Conservation (phyloP, 495 filamentous ascomycete genomes). For the Trichoderma virens region DNA sequence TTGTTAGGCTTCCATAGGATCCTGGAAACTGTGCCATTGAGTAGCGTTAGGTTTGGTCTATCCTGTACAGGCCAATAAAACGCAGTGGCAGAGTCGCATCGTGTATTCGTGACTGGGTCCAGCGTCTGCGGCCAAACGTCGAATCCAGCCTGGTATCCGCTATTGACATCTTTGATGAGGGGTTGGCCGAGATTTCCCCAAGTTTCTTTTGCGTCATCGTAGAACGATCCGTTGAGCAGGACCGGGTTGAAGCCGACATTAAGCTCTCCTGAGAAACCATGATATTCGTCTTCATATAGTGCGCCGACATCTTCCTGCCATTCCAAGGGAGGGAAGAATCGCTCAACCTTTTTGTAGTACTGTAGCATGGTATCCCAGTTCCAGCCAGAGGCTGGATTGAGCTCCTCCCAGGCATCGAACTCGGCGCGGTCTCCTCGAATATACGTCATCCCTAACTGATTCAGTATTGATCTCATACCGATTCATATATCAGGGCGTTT, state of each 20-base stretch:
- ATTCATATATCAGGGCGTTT: too few species aligned
- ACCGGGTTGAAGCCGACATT: constrained; percentile 40
- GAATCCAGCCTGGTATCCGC: constrained; percentile 33
- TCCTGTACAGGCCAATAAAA: constrained; percentile 39
- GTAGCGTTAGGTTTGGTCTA: constrained; percentile 25
- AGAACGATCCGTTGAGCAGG: constrained; percentile 23
- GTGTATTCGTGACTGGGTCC: constrained; percentile 23
- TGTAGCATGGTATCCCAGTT: constrained; percentile 37
- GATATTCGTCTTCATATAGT: constrained; percentile 36
- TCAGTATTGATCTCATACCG: not conserved
- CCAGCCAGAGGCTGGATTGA: constrained; percentile 55
- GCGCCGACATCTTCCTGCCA: constrained; percentile 34
- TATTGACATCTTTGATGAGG: constrained; percentile 32
- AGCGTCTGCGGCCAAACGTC: constrained; percentile 32
- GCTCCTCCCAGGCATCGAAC: too few species aligned
- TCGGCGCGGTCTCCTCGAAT: constrained; percentile 45
- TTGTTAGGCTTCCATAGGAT: constrained; percentile 22
- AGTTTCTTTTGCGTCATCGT: constrained; percentile 21
- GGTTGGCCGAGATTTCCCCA: constrained; percentile 29
- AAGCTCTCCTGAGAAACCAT: constrained; percentile 39
- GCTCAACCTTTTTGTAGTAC: constrained; percentile 37
- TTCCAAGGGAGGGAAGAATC: constrained; percentile 31
- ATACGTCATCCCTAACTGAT: constrained; percentile 39
- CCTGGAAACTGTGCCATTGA: constrained; percentile 29
- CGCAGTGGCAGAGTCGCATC: constrained; percentile 28